Evolutionary conservation across 768 basidiomycete species (phyloP).

Genomic region (Rhodotorula toruloides): DNA sequence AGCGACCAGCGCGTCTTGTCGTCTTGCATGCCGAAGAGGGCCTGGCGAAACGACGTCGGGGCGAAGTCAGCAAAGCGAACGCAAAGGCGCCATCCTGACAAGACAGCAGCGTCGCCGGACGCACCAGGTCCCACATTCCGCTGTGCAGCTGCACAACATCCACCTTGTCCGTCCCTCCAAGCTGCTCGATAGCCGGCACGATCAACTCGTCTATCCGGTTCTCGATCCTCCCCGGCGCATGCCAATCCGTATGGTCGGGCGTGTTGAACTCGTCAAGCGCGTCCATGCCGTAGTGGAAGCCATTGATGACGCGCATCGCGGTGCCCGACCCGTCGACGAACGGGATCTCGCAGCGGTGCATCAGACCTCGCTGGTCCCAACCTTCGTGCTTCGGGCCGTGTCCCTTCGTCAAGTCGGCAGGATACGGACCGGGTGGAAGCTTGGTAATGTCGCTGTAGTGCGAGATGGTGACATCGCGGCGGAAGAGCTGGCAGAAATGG

Average conservation of each 20-base stretch:
- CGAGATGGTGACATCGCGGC: constrained; percentile 32
- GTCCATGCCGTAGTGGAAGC: constrained; percentile 40
- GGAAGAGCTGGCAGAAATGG: constrained; percentile 38
- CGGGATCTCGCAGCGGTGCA: constrained; percentile 36
- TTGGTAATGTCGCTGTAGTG: constrained; percentile 28
- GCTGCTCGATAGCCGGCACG: constrained; percentile 28
- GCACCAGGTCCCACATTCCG: constrained; percentile 39
- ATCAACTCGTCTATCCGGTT: constrained; percentile 33
- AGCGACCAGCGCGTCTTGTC: constrained; percentile 34
- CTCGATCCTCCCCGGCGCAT: constrained; percentile 34
- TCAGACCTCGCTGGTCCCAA: constrained; percentile 37
- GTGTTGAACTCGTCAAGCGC: constrained; percentile 39
- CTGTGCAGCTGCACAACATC: constrained; percentile 32
- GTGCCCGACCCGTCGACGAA: constrained; percentile 11
- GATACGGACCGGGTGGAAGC: constrained; percentile 22
- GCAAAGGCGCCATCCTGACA: too few species aligned
- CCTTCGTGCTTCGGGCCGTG: constrained; percentile 35
- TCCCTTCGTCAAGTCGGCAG: constrained; percentile 18
- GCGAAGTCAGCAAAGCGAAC: background rate
- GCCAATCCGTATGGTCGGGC: constrained; percentile 36
- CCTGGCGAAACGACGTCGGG: background rate
- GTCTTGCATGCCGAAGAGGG: constrained; percentile 37
- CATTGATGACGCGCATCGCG: constrained; percentile 34
- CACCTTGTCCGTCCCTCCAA: constrained; percentile 30
- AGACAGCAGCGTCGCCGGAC: too few species aligned